Base-by-base conservation (phyloP, 192 early-diverging fungal species). In the Cetraspora pellucida region DNA sequence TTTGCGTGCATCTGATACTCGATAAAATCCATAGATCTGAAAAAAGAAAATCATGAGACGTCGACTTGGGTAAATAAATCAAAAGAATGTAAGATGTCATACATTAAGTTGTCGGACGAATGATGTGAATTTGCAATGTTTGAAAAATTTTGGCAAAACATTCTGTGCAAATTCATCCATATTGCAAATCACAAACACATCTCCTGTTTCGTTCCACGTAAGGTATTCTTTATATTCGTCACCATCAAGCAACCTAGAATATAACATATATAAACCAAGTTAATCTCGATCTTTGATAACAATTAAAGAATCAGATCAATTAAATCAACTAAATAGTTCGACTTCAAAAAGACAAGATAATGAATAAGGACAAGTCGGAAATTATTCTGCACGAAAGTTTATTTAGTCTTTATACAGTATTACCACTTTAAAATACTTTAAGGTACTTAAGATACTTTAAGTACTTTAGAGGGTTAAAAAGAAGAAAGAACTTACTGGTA, bases 71-170 rank as follows among this genome's bases (percentile, higher is more conserved):
- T n/a, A n/a, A n/a, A n/a, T n/a, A n/a, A n/a, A n/a, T n/a, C n/a
- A n/a, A n/a, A n/a, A n/a, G n/a, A n/a, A n/a, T n/a, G n/a, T 45
- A 52, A 52, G 55, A 73, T 45, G 9, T 28, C 78, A 75, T 85
- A 85, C 84, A 81, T 85, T 85, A 43, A 85, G 50, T 71, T 85
- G 84, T 37, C 84, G 61, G 19, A 85, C 84, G 81, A 85, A 85
- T 9, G 84, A 85, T 43, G 84, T 80, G 75, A 85, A 85, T 77
- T 85, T 85, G 66, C 84, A 85, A 61, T 85, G 84, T 59, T 85
- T 85, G 67, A 85, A 85, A 31, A 77, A 72, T 72, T 79, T 77
- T n/a, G 84, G 84, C 30, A 85, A 59, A 5, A 85, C 82, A n/a
- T 76, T 81, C 57, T 77, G 77, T 25, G 84, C 81, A 37, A 85